Percentiles rank a stretch among this genome's conserved stretches.
Evolutionary conservation across 768 basidiomycete species (phyloP).

Genomic region (Lentinula boryana): DNA sequence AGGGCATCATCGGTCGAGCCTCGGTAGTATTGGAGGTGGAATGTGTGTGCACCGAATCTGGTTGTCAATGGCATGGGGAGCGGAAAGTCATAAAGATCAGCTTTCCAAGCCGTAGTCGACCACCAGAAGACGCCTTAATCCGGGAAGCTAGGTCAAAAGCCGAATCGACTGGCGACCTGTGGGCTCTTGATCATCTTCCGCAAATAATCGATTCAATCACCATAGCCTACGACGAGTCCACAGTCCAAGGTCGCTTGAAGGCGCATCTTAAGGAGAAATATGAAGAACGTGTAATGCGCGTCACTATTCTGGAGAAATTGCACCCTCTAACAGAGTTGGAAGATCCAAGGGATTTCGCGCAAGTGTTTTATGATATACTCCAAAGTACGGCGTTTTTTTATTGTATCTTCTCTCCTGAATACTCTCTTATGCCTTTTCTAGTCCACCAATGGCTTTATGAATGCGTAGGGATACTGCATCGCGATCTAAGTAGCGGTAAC

Average conservation of each 20-base stretch:
- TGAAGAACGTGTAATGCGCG: neutral
- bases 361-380: too few relatives aligned
- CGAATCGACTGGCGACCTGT: neutral
- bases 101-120: neutral
- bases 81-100: neutral
- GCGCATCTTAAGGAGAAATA: neutral
- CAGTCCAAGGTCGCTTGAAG: neutral
- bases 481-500: neutral
- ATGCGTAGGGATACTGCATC: neutral
- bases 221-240: neutral
- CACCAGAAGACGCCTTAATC: neutral
- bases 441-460: slow-evolving; percentile 7
- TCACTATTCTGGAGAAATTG: too few relatives aligned
- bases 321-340: too few relatives aligned
- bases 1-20: neutral
- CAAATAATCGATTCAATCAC: neutral
- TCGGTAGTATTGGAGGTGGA: neutral
- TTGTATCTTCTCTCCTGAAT: neutral
- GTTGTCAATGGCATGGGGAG: neutral
- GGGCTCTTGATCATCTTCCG: neutral
- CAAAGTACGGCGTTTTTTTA: neutral
- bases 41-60: neutral
- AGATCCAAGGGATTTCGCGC: too few relatives aligned
- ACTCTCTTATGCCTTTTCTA: neutral
- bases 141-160: neutral